phyloP scores from a whole-genome alignment of 179 eudicot species.

The Sideroxylon spinosum region DNA sequence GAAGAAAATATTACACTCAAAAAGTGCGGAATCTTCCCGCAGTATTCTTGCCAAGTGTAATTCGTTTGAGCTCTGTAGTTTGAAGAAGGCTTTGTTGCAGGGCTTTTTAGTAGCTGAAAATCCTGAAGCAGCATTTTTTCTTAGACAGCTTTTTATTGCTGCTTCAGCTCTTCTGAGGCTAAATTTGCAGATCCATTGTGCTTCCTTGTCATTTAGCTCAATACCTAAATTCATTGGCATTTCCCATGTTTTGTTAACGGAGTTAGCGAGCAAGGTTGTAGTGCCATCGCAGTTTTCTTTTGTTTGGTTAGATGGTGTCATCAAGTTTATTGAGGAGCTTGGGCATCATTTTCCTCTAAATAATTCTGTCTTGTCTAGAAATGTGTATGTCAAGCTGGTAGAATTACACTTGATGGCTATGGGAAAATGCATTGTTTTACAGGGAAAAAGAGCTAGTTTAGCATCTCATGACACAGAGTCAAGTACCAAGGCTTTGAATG shows the following conservation, averaged over 20 bases:
- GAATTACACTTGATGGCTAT: conserved; percentile 64
- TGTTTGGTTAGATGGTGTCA: conserved; percentile 68
- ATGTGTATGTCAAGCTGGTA: conserved; percentile 49
- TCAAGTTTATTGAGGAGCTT: conserved; percentile 67
- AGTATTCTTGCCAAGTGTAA: conserved; percentile 33
- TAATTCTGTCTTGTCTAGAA: conserved; percentile 36
- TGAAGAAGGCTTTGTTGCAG: conserved; percentile 41
- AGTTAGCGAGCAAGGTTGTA: conserved; percentile 40
- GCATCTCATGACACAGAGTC: conserved; percentile 71
- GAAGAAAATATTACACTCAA: conserved; percentile 24
- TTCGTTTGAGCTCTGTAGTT: conserved; percentile 26
- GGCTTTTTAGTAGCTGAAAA: conserved; percentile 57
- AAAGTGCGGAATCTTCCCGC: conserved; percentile 20
- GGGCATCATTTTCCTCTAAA: conserved; percentile 49
- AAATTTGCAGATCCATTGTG: conserved; percentile 43
- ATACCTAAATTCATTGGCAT: conserved; percentile 45
- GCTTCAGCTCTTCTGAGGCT: conserved; percentile 69
- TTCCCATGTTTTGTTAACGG: conserved; percentile 52
- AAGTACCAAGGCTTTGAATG: conserved; percentile 42
- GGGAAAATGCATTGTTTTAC: conserved; percentile 83
- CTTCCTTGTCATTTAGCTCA: conserved; percentile 39
- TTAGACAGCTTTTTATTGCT: conserved; percentile 65
- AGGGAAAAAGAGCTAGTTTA: conserved; percentile 69
- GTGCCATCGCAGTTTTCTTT: conserved; percentile 38
- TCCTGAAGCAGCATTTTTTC: conserved; percentile 57